phyloP scores from a whole-genome alignment of 805 yeast genomes.

The Sugiyamaella boreocaroliniensis region DNA sequence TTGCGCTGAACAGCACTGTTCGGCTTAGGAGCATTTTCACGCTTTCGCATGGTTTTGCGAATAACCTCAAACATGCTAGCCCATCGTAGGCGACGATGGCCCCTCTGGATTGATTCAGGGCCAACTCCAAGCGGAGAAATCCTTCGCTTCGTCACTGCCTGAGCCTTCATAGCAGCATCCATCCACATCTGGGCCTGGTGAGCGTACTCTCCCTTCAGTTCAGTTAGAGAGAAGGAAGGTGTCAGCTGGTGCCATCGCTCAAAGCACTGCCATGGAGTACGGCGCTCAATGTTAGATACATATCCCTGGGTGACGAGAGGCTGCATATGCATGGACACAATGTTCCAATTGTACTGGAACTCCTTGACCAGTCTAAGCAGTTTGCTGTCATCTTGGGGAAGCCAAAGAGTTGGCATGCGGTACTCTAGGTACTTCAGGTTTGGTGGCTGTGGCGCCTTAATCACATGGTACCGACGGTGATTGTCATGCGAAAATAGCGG shows the following conservation, averaged over 20 bases:
- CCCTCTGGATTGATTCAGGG: constrained; percentile 84
- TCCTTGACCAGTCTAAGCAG: constrained; percentile 77
- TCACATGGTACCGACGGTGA: constrained; percentile 21
- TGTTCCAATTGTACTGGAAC: constrained; percentile 87
- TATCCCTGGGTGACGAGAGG: constrained; percentile 61
- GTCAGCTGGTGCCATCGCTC: constrained; percentile 91
- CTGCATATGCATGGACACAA: constrained; percentile 75
- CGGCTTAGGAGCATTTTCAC: constrained; percentile 70
- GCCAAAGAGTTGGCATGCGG: constrained; percentile 91
- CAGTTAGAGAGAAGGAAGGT: constrained; percentile 78
- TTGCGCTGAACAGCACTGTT: constrained; percentile 37
- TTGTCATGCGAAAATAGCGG: constrained; percentile 19
- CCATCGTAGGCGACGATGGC: constrained; percentile 88
- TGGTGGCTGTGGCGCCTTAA: constrained; percentile 92
- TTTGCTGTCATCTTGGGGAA: constrained; percentile 84
- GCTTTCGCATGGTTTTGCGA: constrained; percentile 78
- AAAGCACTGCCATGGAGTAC: constrained; percentile 99
- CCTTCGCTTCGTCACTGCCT: constrained; percentile 79
- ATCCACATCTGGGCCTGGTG: constrained; percentile 84
- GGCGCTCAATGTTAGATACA: constrained; percentile 81
- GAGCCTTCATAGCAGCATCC: constrained; percentile 84
- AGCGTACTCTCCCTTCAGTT: constrained; percentile 82
- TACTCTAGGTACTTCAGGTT: constrained; percentile 68
- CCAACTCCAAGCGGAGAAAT: constrained; percentile 93
- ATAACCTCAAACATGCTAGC: constrained; percentile 96